phyloP scores from a whole-genome alignment of 257 asterid species.

The Scutellaria minor region DNA sequence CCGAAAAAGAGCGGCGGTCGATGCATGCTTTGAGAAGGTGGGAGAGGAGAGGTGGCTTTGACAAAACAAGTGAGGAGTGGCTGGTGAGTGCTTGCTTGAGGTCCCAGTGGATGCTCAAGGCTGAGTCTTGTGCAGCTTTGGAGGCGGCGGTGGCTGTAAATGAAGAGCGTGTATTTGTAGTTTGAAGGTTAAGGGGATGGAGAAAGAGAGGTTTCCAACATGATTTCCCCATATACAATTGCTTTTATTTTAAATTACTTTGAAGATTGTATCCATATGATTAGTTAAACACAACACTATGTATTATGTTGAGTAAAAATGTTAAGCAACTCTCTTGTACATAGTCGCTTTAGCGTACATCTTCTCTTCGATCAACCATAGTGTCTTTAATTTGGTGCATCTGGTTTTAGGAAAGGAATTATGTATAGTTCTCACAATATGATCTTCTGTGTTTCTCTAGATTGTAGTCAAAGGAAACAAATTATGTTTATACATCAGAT shows the following conservation, averaged over 20 bases:
- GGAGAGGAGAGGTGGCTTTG: conserved; percentile 63
- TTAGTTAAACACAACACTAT: too few species aligned
- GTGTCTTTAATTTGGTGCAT: too few species aligned
- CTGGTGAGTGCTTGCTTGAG: conserved; percentile 57
- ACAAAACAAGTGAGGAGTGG: conserved; percentile 50
- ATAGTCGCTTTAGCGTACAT: too few species aligned
- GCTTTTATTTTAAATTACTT: not conserved
- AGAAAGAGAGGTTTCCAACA: conserved; percentile 37
- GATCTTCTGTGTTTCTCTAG: too few species aligned
- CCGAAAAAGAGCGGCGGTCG: conserved; percentile 48
- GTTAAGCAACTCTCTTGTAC: too few species aligned
- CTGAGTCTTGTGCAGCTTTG: conserved; percentile 32
- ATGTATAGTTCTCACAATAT: too few species aligned
- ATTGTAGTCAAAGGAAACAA: not conserved
- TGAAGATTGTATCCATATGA: too few species aligned
- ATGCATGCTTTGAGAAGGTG: conserved; percentile 71
- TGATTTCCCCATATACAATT: conserved; percentile 39
- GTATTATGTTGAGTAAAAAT: too few species aligned
- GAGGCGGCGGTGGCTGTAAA: conserved; percentile 32
- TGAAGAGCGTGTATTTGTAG: conserved; percentile 32
- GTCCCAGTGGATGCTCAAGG: conserved; percentile 57
- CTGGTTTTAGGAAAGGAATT: too few species aligned
- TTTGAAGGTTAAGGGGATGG: conserved; percentile 41
- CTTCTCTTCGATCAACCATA: too few species aligned
- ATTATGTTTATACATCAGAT: not conserved